phyloP scores from a whole-genome alignment of 306 rosid species.

The Malus sylvestris region DNA sequence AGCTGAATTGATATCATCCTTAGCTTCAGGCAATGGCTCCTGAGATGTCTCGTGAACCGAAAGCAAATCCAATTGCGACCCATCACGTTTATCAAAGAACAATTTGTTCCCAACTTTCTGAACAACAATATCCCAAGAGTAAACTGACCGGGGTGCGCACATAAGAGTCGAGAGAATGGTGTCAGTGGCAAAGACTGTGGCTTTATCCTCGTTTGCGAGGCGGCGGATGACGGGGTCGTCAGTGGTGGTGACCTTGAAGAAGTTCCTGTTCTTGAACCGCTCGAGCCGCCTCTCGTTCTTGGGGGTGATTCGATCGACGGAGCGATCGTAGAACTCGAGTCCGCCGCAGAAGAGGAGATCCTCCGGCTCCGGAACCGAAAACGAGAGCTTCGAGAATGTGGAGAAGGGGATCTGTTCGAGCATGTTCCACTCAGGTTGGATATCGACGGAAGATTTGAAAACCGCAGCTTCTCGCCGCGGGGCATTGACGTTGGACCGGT shows the following conservation, averaged over 20 bases:
- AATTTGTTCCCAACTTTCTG: conserved; percentile 88
- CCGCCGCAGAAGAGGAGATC: conserved; percentile 78
- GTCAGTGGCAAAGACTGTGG: conserved; percentile 74
- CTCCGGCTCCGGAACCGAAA: conserved; percentile 71
- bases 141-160: conserved; percentile 90
- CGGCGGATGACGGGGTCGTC: conserved; percentile 86
- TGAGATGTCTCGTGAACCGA: conserved; percentile 92
- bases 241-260: conserved; percentile 82
- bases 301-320: conserved; percentile 63
- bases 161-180: conserved; percentile 76
- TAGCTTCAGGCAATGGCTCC: conserved; percentile 87
- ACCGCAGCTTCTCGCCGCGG: conserved; percentile 83
- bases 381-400: conserved; percentile 85
- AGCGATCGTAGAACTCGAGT: conserved; percentile 71
- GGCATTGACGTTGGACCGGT: conserved; percentile 57
- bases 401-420: conserved; percentile 89
- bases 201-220: conserved; percentile 83
- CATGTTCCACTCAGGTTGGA: conserved; percentile 96
- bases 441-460: conserved; percentile 74
- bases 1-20: conserved; percentile 90
- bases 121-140: conserved; percentile 86
- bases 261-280: conserved; percentile 75
- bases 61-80: conserved; percentile 84
- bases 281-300: conserved; percentile 82
- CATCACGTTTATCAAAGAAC: conserved; percentile 85